phyloP scores from a whole-genome alignment of 345 rosid genomes.

The Eucalyptus erythrocorys region DNA sequence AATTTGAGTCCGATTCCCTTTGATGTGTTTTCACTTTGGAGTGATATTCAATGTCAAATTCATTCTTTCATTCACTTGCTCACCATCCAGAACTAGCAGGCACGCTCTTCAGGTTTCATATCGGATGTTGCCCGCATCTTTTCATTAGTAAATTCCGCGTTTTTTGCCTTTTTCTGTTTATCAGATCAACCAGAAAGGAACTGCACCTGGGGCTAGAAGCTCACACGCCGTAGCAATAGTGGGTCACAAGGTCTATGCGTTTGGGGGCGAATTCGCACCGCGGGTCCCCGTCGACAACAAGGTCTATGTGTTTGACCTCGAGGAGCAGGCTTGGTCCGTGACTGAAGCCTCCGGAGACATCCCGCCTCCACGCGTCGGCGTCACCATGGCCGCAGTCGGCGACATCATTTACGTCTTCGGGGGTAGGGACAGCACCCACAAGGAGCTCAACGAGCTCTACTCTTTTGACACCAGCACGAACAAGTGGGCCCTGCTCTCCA shows the following conservation, averaged over 20 bases:
- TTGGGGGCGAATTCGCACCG: conserved; percentile 77
- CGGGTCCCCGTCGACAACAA: conserved; percentile 88
- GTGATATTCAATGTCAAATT: neutral
- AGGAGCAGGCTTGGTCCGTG: conserved; percentile 48
- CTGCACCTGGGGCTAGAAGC: conserved; percentile 88
- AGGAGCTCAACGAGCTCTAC: conserved; percentile 75
- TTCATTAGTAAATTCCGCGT: neutral
- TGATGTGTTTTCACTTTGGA: neutral
- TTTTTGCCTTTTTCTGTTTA: neutral
- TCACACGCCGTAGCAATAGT: conserved; percentile 76
- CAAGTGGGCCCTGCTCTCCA: conserved; percentile 57
- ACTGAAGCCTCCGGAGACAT: conserved; percentile 44
- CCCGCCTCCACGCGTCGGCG: conserved; percentile 92
- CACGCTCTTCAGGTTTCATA: neutral
- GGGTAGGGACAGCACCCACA: conserved; percentile 56
- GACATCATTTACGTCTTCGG: conserved; percentile 59
- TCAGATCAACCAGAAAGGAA: conserved; percentile 70
- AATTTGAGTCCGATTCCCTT: neutral
- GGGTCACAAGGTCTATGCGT: conserved; percentile 51
- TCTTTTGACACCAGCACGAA: conserved; percentile 46
- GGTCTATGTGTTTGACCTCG: conserved; percentile 57
- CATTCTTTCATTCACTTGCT: neutral
- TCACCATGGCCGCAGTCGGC: conserved; percentile 65
- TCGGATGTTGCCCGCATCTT: neutral
- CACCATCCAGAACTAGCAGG: neutral